phyloP scores from a whole-genome alignment of 2,329 filamentous ascomycete genomes.

The Monosporascus sp. region DNA sequence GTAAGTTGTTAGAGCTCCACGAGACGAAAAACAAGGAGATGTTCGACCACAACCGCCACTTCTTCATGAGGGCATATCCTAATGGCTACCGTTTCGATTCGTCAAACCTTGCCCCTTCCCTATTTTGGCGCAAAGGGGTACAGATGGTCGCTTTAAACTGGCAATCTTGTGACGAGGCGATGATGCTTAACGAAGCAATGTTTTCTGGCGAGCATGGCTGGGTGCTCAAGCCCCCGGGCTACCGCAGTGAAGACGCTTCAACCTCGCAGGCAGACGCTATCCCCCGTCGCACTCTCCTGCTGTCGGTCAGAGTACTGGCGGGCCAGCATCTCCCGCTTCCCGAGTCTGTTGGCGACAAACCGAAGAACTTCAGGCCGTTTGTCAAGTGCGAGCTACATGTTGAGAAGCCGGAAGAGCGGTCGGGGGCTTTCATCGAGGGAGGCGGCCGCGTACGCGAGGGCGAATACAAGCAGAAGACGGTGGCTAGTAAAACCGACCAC shows the following conservation, averaged over 20 bases:
- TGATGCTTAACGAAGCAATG: constrained; percentile 98
- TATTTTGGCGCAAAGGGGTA: constrained; percentile 88
- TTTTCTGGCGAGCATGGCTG: constrained; percentile 82
- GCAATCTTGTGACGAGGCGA: constrained; percentile 89
- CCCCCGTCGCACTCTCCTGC: constrained; percentile 51
- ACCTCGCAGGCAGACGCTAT: constrained; percentile 41
- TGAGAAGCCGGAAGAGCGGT: constrained; percentile 49
- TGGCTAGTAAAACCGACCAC: constrained; percentile 50
- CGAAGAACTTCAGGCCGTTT: constrained; percentile 61
- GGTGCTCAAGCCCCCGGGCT: constrained; percentile 77
- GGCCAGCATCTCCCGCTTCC: constrained; percentile 69
- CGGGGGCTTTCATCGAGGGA: constrained; percentile 27
- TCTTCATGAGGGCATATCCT: constrained; percentile 90
- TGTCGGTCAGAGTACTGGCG: constrained; percentile 69
- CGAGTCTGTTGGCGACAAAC: constrained; percentile 38
- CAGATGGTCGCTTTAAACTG: constrained; percentile 98
- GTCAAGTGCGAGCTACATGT: constrained; percentile 79
- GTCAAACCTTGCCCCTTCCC: constrained; percentile 89
- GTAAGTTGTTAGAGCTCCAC: constrained; percentile 57
- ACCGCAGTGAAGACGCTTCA: constrained; percentile 46
- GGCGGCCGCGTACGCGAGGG: constrained; percentile 48
- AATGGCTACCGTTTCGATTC: constrained; percentile 73
- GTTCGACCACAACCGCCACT: constrained; percentile 80
- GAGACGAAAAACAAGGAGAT: constrained; percentile 66
- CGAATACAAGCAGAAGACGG: constrained; percentile 56